Evolutionary conservation across 2,329 filamentous ascomycete species (phyloP), one percentile per base, ranked within the genome.

Genomic region (Penicillium sp.): DNA sequence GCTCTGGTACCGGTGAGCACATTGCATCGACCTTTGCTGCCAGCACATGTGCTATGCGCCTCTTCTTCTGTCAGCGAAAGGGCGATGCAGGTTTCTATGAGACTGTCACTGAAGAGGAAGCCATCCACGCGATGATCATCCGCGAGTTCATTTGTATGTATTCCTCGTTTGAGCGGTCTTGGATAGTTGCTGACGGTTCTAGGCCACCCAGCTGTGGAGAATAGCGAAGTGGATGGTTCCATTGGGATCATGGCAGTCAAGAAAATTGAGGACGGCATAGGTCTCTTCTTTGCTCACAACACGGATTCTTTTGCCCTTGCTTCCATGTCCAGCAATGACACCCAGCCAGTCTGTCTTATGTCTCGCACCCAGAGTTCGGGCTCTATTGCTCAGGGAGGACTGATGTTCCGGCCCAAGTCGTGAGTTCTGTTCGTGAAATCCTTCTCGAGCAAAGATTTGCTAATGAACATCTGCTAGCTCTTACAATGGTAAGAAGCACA

Each of bases 21-120:
- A 98, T 98, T 84, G 85, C 88, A 23, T 95, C 90, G 0, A 93
- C 89, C 0, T 83, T 93, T 75, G 90, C 92, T 8, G 89, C 92
- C 5, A 81, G 83, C 41, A 82, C 83, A 38, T 94, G 88, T 59
- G 88, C 89, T 0, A 84, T 90, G 48, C 79, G 92, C 30, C 73
- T 98, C 16, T 95, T 88, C 58, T 77, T 82, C 48, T 77, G 60
- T 73, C 50, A 82, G 73, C 32, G 76, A 72, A 56, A 80, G 77
- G 48, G 75, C 69, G 2, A 66, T 64, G 33, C 75, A 11, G 86
- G 86, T 5, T 63, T 64, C 6, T 78, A 84, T 46, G 70, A 84
- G 11, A 64, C 74, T 8, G 82, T 83, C 10, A 78, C 79, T 11
- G 85, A 94, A 48, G 89, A 96, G 50, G 82, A 85, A 54, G 77